Evolutionary conservation across 1,284 basidiomycete genomes (phyloP), one percentile per base, ranked within the genome.

Genomic region (Leccinum variabile): DNA sequence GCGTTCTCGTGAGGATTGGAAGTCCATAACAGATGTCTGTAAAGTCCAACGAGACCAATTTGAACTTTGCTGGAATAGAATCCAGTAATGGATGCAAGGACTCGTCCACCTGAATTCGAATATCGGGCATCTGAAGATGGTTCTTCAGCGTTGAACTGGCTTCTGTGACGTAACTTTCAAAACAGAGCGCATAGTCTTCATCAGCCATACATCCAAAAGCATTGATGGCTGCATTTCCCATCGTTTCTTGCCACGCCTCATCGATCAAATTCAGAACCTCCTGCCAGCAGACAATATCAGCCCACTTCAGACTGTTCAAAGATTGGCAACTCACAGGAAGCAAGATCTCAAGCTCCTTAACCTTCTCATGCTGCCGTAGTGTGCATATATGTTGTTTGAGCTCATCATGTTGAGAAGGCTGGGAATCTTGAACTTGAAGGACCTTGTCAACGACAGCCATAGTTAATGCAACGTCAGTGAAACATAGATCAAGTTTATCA

Each of bases 61-160:
- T 55, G 52, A 63, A 63, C 14, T 57, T 57, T 13, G 59, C 56
- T 9, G 59, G n/a, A 16, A 62, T 30, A 1, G 52, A 54, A 49
- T 62, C 52, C 33, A 35, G 33, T 35, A 35, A 3, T 2, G 39
- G 39, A 25, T 57, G 49, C 1, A 50, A 14, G 6, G 49, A 50
- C 6, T 11, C 5, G 3, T 11, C 22, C 11, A 50, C 10, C 22
- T 50, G 22, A 8, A 13, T 13, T 5, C 49, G 49, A 28, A 25
- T 50, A n/a, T 44, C 41, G n/a, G 16, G 16, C 49, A 14, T 25
- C 18, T 28, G 25, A 13, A 50, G 10, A 25, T 44, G 41, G 5
- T 44, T 8, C n/a, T 4, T 28, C 22, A 25, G 11, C 18, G 13
- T n/a, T 13, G 49, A 50, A 13, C 9, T 25, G 49, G 13, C 22